Base-by-base conservation (phyloP, 2,329 filamentous ascomycete genomes). In the Aspergillus aculeatus region DNA sequence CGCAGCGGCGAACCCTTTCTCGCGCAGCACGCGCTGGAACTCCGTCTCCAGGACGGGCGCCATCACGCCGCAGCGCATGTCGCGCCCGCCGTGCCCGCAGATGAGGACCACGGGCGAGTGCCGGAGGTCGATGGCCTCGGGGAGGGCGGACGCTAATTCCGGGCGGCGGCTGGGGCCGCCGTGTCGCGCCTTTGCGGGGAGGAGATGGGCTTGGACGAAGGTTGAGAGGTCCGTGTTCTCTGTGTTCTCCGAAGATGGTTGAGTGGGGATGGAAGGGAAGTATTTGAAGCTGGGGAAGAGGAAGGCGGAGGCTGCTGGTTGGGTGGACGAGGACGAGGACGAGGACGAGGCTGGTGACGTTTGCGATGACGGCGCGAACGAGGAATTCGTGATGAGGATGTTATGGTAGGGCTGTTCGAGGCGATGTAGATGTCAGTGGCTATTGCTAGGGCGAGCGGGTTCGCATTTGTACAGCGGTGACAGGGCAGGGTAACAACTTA, bases 251-350 rank as follows among this genome's bases (percentile, higher is more conserved):
- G 26, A 2, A 7, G 2, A 63, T 19, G 83, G 81, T 0, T 86
- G 80, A 16, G 86, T 83, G 2, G 90, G 87, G 47, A 96, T 84
- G 58, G 84, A 85, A 0, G 89, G 86, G 16, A 96, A 80, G 74
- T 92, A 92, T 76, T 87, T 88, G 81, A 96, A 96, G 73, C 86
- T 87, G 2, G 93, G 93, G 32, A 96, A 85, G 21, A 96, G 82
- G 70, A 94, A 90, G 1, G 84, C 90, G 1, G 89, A 92, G 0
- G 73, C 73, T 0, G 69, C 64, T 38, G 63, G 53, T 32, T 7
- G 63, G 47, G 50, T 4, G 23, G 23, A 23, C 23, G 23, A 23
- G 23, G 23, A 23, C 23, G 23, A 23, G 69, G 61, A 47, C 60
- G 23, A 23, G 23, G 23, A 23, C 23, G 23, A 23, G 23, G 23